Base-by-base conservation (phyloP, 148 eudicot genomes). In the Arctostaphylos glauca region DNA sequence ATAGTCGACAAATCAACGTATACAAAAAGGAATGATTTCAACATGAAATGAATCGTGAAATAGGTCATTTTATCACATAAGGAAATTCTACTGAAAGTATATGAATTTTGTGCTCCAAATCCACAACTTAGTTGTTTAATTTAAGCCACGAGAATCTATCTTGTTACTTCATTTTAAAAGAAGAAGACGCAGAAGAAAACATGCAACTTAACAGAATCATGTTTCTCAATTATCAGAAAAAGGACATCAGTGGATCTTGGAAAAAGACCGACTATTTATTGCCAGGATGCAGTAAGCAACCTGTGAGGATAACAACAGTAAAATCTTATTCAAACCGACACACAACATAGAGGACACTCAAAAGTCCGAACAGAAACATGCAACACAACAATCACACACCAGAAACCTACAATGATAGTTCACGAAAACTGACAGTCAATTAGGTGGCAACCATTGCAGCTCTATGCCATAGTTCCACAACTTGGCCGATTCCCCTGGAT, bases 391-490 rank as follows among this genome's bases (percentile, higher is more conserved):
- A 64, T 23, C 68, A 64, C 12, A 64, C 70, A 59, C 70, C 43
- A 25, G 70, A 64, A 64, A 23, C 43, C 41, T 23, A 52, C 78
- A 52, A 15, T 25, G 18, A 74, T 38, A 9, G 56, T 16, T 76
- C 60, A 23, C 15, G 6, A 21, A 47, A 52, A 46, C 25, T 21
- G 44, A 78, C n/a, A n/a, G 9, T 68, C 75, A 80, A 49, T 68
- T 41, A 46, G 87, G 84, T 31, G 88, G 86, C 73, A 83, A 9
- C 88, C 88, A 86, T 60, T 86, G 88, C 56, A 86, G 85, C 78
- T 86, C 86, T 31, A 86, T 62, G 53, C 88, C 88, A 80, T 74
- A 83, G 73, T 81, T 55, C 86, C 84, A 86, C 23, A 48, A 54
- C 31, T 76, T 84, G 49, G 71, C 52, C 0, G 74, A 16, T 2